phyloP scores from a whole-genome alignment of 1,139 yeast genomes.

The Debaryomyces udenii region DNA sequence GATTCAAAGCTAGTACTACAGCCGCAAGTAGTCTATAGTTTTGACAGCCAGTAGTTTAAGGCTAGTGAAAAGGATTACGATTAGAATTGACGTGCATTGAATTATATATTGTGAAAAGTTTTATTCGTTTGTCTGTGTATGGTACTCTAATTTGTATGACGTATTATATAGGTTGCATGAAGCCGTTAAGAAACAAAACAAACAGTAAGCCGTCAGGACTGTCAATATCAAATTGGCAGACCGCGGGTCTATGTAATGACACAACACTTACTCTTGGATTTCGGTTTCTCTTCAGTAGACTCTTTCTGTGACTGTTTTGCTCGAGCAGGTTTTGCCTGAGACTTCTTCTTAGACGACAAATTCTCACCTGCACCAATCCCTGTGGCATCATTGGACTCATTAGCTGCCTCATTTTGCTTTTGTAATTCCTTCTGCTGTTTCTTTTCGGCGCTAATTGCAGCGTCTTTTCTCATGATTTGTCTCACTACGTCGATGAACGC shows the following conservation, averaged over 20 bases:
- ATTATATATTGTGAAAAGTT: neutral
- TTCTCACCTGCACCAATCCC: slow-evolving; percentile 1
- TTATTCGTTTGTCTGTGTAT: neutral
- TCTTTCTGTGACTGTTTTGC: slow-evolving; percentile 4
- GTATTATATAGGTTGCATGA: too few species aligned
- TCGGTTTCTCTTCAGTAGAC: slow-evolving; percentile 6
- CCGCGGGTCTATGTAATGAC: slow-evolving; percentile 18
- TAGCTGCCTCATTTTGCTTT: slow-evolving; percentile 26
- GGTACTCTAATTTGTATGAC: too few species aligned
- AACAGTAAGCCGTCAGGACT: too few species aligned
- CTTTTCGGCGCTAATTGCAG: slow-evolving; percentile 50
- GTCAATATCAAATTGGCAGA: too few species aligned
- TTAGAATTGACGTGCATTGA: too few species aligned
- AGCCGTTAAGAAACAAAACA: too few species aligned
- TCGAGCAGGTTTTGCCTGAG: slow-evolving; percentile 4
- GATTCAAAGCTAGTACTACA: neutral
- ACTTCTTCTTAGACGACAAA: neutral
- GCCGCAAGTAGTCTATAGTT: too few species aligned
- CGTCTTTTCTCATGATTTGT: slow-evolving; percentile 80
- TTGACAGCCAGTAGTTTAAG: too few species aligned
- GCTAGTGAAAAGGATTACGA: too few species aligned
- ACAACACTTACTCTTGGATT: slow-evolving; percentile 21
- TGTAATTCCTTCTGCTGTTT: slow-evolving; percentile 48
- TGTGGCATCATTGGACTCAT: slow-evolving; percentile 9
- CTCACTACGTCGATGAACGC: slow-evolving; percentile 90